Evolutionary conservation across 169 alveolate species (phyloP).

Genomic region (Plasmodium relictum): DNA sequence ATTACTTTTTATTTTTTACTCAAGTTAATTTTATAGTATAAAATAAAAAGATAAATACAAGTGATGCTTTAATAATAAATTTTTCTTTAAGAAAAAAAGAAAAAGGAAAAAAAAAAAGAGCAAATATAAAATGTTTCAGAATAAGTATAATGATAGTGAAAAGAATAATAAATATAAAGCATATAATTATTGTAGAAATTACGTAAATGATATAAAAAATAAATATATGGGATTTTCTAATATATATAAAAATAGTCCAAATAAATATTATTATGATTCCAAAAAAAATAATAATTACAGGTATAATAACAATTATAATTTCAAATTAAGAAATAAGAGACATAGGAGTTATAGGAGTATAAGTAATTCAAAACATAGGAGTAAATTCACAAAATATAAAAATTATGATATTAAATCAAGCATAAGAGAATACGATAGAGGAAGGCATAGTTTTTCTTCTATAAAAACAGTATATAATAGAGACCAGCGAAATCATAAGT

Average conservation of each 20-base stretch:
- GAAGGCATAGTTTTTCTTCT: conserved; percentile 58
- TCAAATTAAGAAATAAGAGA: conserved; percentile 28
- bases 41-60: too few species aligned
- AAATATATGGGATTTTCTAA: conserved; percentile 53
- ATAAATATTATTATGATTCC: conserved; percentile 40
- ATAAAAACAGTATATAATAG: conserved; percentile 18
- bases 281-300: conserved; percentile 26
- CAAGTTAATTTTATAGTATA: too few species aligned
- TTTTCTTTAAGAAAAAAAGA: not conserved
- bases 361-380: conserved; percentile 40
- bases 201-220: conserved; percentile 39
- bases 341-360: conserved; percentile 23
- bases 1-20: too few species aligned
- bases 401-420: conserved; percentile 18
- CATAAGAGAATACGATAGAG: conserved; percentile 29
- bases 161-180: conserved; percentile 43
- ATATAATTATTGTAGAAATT: conserved; percentile 51
- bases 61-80: too few species aligned
- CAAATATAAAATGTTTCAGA: not conserved
- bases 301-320: not conserved
- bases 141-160: conserved; percentile 26
- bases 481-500: conserved; percentile 28
- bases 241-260: conserved; percentile 49
- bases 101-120: not conserved
- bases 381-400: conserved; percentile 27